Base-by-base conservation (phyloP, 2,329 filamentous ascomycete species). In the Nemania sp. region DNA sequence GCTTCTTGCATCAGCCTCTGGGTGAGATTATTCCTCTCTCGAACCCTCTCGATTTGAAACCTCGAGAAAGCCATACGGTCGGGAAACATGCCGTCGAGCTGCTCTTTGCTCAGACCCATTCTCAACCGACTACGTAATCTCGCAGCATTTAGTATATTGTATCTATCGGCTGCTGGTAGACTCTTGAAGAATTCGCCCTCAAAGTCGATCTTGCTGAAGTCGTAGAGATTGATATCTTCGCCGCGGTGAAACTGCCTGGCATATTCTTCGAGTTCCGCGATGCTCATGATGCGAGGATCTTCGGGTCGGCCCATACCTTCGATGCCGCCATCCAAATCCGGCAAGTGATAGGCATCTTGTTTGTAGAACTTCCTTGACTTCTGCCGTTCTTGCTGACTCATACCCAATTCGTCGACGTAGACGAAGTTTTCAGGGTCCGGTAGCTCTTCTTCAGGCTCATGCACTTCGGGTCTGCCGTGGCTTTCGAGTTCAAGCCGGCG, bases 161-260 rank as follows among this genome's bases (percentile, higher is more conserved):
- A 99, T 50, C 94, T 87, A 78, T 99, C 95, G 1, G 89, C 89
- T 1, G 92, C 83, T 0, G 96, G 95, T 59, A 99, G 77, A 73
- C 92, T 97, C 73, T 90, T 86, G 78, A 99, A 99, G 76, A 99
- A 99, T 12, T 94, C 87, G 67, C 93, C 91, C 67, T 98, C 90
- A 70, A 98, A 99, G 73, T 99, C 95, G 69, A 99, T 99, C 77
- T 98, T 98, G 72, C 91, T 96, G 73, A 99, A 99, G 76, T 98
- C 94, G 76, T 98, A 98, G 5, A 93, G 77, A 66, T 89, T 88
- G 68, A 98, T 90, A 73, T 98, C 94, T 75, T 98, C 92, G 56
- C 95, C 95, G 62, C 87, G 87, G 70, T 97, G 87, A 70, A 98
- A 98, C 65, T 98, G 93, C 53, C 89, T 83, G 2, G 96, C 94